phyloP scores from a whole-genome alignment of 1,139 yeast species.

The Candida sojae region DNA sequence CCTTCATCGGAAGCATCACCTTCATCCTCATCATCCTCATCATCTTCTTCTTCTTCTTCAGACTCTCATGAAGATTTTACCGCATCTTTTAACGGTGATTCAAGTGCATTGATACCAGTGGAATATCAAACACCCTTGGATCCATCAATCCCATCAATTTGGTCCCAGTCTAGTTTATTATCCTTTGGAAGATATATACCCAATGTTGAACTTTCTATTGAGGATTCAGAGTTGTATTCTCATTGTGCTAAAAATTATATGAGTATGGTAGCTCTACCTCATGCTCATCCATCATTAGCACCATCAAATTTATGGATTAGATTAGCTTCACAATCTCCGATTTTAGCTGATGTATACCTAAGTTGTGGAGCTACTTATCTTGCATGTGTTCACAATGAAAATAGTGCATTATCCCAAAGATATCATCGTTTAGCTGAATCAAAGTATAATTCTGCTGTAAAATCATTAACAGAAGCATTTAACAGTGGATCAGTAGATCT shows the following conservation, averaged over 20 bases:
- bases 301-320: conserved; percentile 9
- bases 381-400: conserved; percentile 7
- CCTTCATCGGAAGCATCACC: neutral
- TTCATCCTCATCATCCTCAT: neutral
- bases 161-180: conserved; percentile 4
- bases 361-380: conserved; percentile 13
- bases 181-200: conserved; percentile 9
- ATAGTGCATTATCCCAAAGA: conserved; percentile 2
- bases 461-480: conserved; percentile 7
- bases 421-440: conserved; percentile 8
- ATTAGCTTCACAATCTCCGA: conserved; percentile 7
- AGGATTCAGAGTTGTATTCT: conserved; percentile 11
- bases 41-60: neutral
- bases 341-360: conserved; percentile 10
- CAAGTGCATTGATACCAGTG: neutral
- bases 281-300: conserved; percentile 8
- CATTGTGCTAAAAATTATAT: conserved; percentile 10
- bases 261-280: conserved; percentile 12
- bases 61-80: neutral
- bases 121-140: neutral
- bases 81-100: neutral
- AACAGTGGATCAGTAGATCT: conserved; percentile 7
- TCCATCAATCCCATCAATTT: neutral
- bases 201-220: conserved; percentile 8
- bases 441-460: conserved; percentile 10